Evolutionary conservation across 768 basidiomycete genomes (phyloP).

Genomic region (Pleurotus giganteus): DNA sequence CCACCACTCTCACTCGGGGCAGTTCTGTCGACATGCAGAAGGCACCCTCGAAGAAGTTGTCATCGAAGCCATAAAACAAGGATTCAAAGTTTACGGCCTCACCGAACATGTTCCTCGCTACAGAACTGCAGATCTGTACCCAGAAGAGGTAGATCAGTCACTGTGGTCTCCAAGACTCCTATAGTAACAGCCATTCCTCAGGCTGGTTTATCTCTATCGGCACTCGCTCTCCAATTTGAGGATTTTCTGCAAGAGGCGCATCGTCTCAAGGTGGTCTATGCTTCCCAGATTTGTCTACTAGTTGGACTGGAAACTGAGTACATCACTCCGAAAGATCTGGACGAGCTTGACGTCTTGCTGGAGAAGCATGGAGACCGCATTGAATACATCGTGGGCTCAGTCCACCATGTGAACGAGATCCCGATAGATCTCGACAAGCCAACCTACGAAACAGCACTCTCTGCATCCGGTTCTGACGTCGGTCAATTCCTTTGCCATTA

Average conservation of each 20-base stretch:
- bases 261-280: conserved; percentile 64
- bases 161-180: conserved; percentile 8
- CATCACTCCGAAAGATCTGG: conserved; percentile 69
- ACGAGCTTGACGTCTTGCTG: conserved; percentile 53
- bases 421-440: conserved; percentile 90
- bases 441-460: conserved; percentile 66
- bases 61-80: conserved; percentile 70
- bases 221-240: conserved; percentile 64
- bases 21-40: conserved; percentile 85
- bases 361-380: conserved; percentile 46
- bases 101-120: conserved; percentile 95
- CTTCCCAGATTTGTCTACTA: conserved; percentile 66
- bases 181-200: conserved; percentile 25
- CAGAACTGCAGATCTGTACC: conserved; percentile 78
- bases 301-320: conserved; percentile 93
- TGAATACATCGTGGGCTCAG: conserved; percentile 88
- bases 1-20: conserved; percentile 82
- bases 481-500: conserved; percentile 60
- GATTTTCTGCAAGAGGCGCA: conserved; percentile 78
- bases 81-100: conserved; percentile 81
- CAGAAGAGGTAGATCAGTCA: conserved; percentile 79
- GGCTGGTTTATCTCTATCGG: conserved; percentile 50
- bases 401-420: conserved; percentile 85
- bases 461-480: conserved; percentile 26
- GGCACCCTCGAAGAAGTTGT: conserved; percentile 83